Base-by-base conservation (phyloP, 495 filamentous ascomycete species). In the Hapsidospora chrysogenum region DNA sequence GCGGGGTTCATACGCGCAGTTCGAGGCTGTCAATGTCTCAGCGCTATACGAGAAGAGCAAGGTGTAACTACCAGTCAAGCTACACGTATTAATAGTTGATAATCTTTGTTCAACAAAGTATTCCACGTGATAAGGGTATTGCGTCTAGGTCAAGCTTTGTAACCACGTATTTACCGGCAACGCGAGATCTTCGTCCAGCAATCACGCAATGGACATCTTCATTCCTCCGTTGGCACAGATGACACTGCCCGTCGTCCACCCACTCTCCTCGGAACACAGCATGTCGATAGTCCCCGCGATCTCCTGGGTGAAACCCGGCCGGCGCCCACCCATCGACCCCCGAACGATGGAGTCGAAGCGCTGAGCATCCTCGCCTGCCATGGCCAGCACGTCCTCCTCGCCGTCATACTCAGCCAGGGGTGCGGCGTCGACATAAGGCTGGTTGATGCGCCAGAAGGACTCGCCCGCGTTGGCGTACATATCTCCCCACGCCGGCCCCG, bases 171-270 rank as follows among this genome's bases (percentile, higher is more conserved):
- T n/a, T n/a, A n/a, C n/a, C n/a, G n/a, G n/a, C n/a, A n/a, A n/a
- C n/a, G 18, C 29, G 18, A 9, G 30, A 32, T 22, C 31, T n/a
- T n/a, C n/a, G n/a, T 26, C 11, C 23, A 6, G 6, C 23, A 6
- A 26, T 26, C 25, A 36, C 2, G 33, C 33, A 27, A 36, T 17
- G 5, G 13, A 15, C 55, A 78, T 70, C 39, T 61, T 62, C 70
- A 89, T 78, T 4, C 84, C 84, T 2, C 84, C 84, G 51, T 92
- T 92, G n/a, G 81, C 81, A 54, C 77, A 81, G 2, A 93, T 70
- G 30, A 92, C 77, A 49, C 76, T 78, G 1, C 85, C 86, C 1
- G 85, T 95, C 52, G 72, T 79, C 80, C 80, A 92, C 10, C 55
- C 66, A 3, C 65, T 65, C 47, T 95, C 85, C 17, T 62, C 58